These are phyloP conservation scores for Tirmania nivea DNA, from an alignment of 495 filamentous ascomycete species.

Conservation along the genomic window DNA sequence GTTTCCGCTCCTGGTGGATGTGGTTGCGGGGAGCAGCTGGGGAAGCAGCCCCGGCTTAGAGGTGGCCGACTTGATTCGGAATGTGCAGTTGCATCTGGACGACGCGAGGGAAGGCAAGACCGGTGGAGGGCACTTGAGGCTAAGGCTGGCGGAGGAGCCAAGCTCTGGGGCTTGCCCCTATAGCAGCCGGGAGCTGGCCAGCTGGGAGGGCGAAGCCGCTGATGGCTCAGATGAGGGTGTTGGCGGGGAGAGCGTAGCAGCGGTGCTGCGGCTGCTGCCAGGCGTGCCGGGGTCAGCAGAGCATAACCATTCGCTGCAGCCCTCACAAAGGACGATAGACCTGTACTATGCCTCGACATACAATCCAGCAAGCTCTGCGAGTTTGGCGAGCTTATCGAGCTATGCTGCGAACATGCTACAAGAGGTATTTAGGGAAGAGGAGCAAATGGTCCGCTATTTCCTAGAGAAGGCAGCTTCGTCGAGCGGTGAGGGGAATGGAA, in stretches of 20 bases:
- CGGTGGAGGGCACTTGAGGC: neutral
- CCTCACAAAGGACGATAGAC: conserved; percentile 51
- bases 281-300: conserved; percentile 28
- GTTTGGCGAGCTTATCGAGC: conserved; percentile 50
- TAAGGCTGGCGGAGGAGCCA: neutral
- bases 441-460: conserved; percentile 66
- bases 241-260: conserved; percentile 30
- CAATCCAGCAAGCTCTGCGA: conserved; percentile 42
- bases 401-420: conserved; percentile 66
- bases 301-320: conserved; percentile 22
- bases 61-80: neutral
- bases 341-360: conserved; percentile 59
- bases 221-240: conserved; percentile 8
- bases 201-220: conserved; percentile 24
- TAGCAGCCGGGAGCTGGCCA: too few relatives aligned
- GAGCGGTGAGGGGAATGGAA: conserved; percentile 8
- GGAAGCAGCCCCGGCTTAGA: neutral
- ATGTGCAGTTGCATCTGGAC: neutral
- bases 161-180: neutral
- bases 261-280: conserved; percentile 46
- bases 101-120: neutral
- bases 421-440: conserved; percentile 66
- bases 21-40: neutral
- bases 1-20: conserved; percentile 54
- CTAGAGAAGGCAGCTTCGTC: conserved; percentile 32